Base-by-base conservation (phyloP, 1,284 basidiomycete species). In the Cryptococcus jaspeensis region DNA sequence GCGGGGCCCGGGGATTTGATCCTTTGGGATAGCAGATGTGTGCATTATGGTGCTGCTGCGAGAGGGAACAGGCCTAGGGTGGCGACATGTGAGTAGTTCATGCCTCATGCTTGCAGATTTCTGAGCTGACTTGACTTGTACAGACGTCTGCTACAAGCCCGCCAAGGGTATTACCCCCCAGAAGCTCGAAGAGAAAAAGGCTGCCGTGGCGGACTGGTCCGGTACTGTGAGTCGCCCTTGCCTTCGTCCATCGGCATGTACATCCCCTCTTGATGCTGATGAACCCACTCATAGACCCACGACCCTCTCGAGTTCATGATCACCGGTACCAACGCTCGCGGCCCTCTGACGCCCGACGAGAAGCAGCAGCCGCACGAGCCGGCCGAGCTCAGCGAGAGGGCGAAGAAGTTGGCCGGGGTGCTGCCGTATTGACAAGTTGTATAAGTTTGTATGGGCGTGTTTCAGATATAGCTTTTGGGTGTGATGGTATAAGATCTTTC, bases 101-200 rank as follows among this genome's bases (percentile, higher is more conserved):
- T 6, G 28, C 18, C n/a, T 5, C 12, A 25, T 23, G 3, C 5
- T 54, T 25, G 16, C n/a, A 13, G 9, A 22, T 35, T 23, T 32
- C 9, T 48, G 7, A 32, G 9, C 28, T 32, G 4, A 32, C 28
- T 32, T 5, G 28, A 9, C 4, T 32, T 9, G 9, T 32, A 32
- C 28, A 70, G 68, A 74, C 39, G 71, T 74, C 22, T 74, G 72
- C 59, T 74, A 70, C 67, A 74, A 72, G 55, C 72, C 72, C 12
- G 66, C 67, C 4, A 52, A 52, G 25, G 68, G 64, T 42, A 69
- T 70, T 15, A 43, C 45, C 5, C 58, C 59, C 3, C 63, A 70
- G 42, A 56, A 48, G 50, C 55, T 69, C n/a, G 53, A 58, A 44
- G 23, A 55, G 32, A 61, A 65, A 50, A 58, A 64, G 38, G 55